phyloP scores from a whole-genome alignment of 2,329 filamentous ascomycete genomes.

The Tolypocladium paradoxum region DNA sequence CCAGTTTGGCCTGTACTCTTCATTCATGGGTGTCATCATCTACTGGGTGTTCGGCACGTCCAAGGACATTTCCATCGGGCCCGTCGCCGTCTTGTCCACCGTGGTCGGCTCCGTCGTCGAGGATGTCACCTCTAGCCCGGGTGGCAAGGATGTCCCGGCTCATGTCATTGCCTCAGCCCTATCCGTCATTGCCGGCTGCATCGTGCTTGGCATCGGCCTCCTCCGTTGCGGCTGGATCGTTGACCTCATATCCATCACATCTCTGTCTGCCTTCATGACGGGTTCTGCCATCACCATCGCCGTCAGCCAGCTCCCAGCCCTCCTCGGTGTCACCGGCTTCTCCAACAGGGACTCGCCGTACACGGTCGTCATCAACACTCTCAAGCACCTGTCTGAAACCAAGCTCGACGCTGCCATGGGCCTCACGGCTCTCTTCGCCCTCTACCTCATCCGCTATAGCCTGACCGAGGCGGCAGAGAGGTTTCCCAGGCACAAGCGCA shows the following conservation, averaged over 20 bases:
- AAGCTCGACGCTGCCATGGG: constrained; percentile 80
- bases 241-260: constrained; percentile 81
- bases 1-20: constrained; percentile 75
- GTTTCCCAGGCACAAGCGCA: constrained; percentile 56
- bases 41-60: constrained; percentile 99
- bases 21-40: constrained; percentile 86
- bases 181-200: constrained; percentile 64
- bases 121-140: constrained; percentile 38
- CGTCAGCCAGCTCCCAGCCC: constrained; percentile 66
- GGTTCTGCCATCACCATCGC: constrained; percentile 86
- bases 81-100: constrained; percentile 91
- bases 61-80: constrained; percentile 96
- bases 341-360: constrained; percentile 72
- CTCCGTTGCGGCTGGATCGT: constrained; percentile 80
- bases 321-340: constrained; percentile 71
- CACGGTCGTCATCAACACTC: constrained; percentile 67
- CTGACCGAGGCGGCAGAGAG: constrained; percentile 59
- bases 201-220: constrained; percentile 71
- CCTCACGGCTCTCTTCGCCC: constrained; percentile 64
- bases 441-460: constrained; percentile 62
- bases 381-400: constrained; percentile 58
- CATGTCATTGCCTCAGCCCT: constrained; percentile 69
- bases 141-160: constrained; percentile 43
- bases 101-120: constrained; percentile 74
- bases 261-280: constrained; percentile 94